Percentiles rank a stretch among this genome's conserved stretches.
Evolutionary conservation across 345 rosid species (phyloP).

Genomic region (Citrus inodora): DNA sequence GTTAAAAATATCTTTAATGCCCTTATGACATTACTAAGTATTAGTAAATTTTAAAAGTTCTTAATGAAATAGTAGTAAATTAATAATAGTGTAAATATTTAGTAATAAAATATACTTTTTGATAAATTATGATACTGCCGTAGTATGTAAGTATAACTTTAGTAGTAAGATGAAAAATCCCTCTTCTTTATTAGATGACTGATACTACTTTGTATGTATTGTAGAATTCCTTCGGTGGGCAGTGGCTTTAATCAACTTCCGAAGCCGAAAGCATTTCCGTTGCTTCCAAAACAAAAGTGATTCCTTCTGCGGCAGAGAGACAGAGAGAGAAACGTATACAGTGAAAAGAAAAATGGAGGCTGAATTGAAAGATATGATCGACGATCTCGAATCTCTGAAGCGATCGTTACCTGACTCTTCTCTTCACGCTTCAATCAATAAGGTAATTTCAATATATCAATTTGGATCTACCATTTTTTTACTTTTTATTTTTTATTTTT

Average conservation of each 20-base stretch:
- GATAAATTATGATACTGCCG: too few relatives aligned
- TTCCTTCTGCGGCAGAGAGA: neutral
- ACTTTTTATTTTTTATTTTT: neutral
- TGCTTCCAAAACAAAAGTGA: neutral
- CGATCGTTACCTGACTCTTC: slow-evolving; percentile 54
- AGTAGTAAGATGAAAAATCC: too few relatives aligned
- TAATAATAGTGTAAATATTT: too few relatives aligned
- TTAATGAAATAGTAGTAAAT: too few relatives aligned
- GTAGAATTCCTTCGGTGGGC: neutral
- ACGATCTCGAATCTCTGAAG: slow-evolving; percentile 58
- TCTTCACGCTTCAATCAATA: slow-evolving; percentile 44
- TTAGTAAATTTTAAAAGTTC: too few relatives aligned
- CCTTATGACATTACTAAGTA: too few relatives aligned
- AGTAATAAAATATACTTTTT: too few relatives aligned
- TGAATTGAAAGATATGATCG: slow-evolving; percentile 59
- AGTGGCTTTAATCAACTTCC: neutral
- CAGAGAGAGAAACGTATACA: neutral
- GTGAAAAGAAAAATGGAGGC: slow-evolving; percentile 49
- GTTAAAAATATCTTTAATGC: too few relatives aligned
- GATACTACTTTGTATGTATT: too few relatives aligned
- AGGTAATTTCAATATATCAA: slow-evolving; percentile 34
- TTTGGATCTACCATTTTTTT: neutral
- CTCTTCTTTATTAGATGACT: too few relatives aligned
- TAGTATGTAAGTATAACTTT: too few relatives aligned
- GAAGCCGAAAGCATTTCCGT: neutral